Evolutionary conservation across 2,329 filamentous ascomycete genomes (phyloP).

Genomic region (Talaromyces funiculosus): DNA sequence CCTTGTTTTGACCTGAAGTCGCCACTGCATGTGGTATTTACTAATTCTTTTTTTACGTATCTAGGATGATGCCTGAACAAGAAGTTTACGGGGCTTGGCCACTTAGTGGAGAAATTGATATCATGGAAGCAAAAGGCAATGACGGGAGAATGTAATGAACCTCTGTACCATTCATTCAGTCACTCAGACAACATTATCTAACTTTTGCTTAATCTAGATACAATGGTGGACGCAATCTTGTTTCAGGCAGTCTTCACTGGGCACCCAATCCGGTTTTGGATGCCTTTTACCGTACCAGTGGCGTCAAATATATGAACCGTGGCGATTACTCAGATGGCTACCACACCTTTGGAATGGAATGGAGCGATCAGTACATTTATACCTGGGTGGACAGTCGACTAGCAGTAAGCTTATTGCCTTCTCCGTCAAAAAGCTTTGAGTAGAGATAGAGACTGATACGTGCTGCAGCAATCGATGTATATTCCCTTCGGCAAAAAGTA

Average conservation of each 20-base stretch:
- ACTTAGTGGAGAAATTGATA: slow-evolving; percentile 12
- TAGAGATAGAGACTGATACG: neutral
- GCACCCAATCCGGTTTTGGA: slow-evolving; percentile 5
- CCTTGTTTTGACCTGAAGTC: slow-evolving; percentile 1
- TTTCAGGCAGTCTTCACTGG: slow-evolving; percentile 12
- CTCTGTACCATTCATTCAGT: neutral
- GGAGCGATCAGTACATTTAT: slow-evolving; percentile 12
- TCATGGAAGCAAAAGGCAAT: slow-evolving; percentile 14
- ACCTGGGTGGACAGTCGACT: slow-evolving; percentile 13
- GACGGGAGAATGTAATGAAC: slow-evolving; percentile 1
- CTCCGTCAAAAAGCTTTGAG: neutral
- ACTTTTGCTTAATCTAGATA: neutral
- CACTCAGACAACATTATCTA: neutral
- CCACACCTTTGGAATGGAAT: slow-evolving; percentile 14
- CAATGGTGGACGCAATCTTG: slow-evolving; percentile 9
- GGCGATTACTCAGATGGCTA: slow-evolving; percentile 12
- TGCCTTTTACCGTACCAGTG: slow-evolving; percentile 10
- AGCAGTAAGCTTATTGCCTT: neutral
- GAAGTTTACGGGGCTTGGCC: slow-evolving; percentile 9
- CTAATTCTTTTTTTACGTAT: neutral
- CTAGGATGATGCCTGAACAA: slow-evolving; percentile 12
- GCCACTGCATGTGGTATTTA: no score
- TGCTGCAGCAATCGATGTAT: slow-evolving; percentile 11
- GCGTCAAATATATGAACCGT: slow-evolving; percentile 9
- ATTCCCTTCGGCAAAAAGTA: slow-evolving; percentile 13